Base-by-base conservation (phyloP, 441 rosid genomes). In the Raphanus hybrid region DNA sequence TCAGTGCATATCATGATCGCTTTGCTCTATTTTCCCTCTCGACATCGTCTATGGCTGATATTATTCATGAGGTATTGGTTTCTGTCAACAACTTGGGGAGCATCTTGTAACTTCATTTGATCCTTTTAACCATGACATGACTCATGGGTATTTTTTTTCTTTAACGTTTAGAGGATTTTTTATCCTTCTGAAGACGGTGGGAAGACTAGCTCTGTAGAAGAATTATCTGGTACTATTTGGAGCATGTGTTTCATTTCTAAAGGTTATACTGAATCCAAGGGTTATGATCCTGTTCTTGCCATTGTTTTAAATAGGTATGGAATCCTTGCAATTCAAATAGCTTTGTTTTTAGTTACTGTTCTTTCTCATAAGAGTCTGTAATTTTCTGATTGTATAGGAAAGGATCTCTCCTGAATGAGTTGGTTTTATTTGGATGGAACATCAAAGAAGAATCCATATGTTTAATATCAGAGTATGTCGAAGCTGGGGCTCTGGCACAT, bases 231-330 rank as follows among this genome's bases (percentile, higher is more conserved):
- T 79, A 90, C 98, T 77, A 92, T 96, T 82, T 96, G 99, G 99
- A 91, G 98, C 91, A 91, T 96, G 92, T 92, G 98, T 86, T 96
- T 96, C 84, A 87, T 96, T 81, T 90, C 98, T 74, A 84, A 78
- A 71, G 82, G 82, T 79, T 73, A 81, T 75, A 72, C 68, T 82
- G 88, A 85, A 59, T 75, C 88, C 84, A 85, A 86, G 87, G 93
- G 87, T 81, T 87, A 86, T 64, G 88, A 82, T 86, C 92, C 98
- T 69, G 85, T 93, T 76, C 85, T 96, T 80, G 99, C 99, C 84
- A 73, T 96, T 83, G 80, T 96, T 83, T 78, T 89, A 78, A 92
- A 89, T 86, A 93, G 99, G 99, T 93, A 92, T 75, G 87, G 29
- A 67, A 55, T 67, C 79, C 79, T 20, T 66, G 79, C 64, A 76